Conservation (phyloP, 768 basidiomycete species). For the Trichaptum fuscoviolaceum region DNA sequence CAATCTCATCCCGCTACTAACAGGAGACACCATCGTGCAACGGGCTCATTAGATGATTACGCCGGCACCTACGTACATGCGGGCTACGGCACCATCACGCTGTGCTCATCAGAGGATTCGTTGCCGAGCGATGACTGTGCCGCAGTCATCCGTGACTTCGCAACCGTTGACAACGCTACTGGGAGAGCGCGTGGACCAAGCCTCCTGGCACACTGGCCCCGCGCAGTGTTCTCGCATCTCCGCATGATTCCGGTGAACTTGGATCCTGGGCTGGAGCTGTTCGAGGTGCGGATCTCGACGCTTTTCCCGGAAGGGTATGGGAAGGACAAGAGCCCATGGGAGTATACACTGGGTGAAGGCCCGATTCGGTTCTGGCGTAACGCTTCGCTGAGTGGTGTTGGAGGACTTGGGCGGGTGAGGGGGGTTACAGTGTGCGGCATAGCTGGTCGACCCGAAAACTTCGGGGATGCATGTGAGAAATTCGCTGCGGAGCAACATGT, state of each 20-base stretch:
- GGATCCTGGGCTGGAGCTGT: constrained; percentile 10
- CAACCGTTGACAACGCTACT: constrained; percentile 19
- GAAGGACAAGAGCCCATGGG: constrained; percentile 28
- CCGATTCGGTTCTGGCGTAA: not conserved
- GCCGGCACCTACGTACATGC: constrained; percentile 32
- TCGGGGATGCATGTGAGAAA: no score
- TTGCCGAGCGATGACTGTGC: constrained; percentile 18
- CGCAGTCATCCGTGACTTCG: constrained; percentile 24
- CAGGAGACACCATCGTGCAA: constrained; percentile 10
- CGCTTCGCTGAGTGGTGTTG: not conserved
- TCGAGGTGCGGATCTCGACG: constrained; percentile 18
- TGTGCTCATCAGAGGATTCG: constrained; percentile 27
- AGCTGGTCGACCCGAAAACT: no score
- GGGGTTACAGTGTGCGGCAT: no score
- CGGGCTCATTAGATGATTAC: constrained; percentile 21
- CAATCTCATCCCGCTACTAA: constrained; percentile 10
- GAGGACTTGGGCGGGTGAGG: no score
- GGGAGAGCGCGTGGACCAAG: constrained; percentile 9
- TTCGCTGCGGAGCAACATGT: no score
- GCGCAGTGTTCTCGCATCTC: constrained; percentile 33
- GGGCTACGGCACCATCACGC: constrained; percentile 33
- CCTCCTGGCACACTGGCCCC: constrained; percentile 28
- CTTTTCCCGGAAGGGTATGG: constrained; percentile 37
- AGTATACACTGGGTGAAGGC: constrained; percentile 4
- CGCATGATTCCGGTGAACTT: constrained; percentile 18